A percentile compares a stretch with the other conserved stretches of the same genome.
Conservation (phyloP, 2,329 filamentous ascomycete genomes). For the Xylogone sp. region DNA sequence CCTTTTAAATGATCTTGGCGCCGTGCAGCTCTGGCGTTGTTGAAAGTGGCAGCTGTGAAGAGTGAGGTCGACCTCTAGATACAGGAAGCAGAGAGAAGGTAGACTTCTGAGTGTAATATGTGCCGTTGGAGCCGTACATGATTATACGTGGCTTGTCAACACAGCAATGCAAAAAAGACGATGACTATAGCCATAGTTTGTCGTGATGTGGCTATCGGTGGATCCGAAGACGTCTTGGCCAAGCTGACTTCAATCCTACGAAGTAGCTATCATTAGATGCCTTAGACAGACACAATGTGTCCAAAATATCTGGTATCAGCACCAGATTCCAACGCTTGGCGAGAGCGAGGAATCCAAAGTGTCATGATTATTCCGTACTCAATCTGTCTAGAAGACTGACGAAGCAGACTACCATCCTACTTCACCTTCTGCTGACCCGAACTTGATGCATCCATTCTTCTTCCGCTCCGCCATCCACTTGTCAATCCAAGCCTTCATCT, state of each 20-base stretch:
- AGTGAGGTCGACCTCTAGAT: not conserved
- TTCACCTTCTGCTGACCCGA: constrained; percentile 22
- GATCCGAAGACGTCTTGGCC: not conserved
- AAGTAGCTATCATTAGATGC: not conserved
- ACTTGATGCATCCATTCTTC: constrained; percentile 46
- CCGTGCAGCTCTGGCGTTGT: not conserved
- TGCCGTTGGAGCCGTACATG: not conserved
- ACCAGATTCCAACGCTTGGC: not conserved
- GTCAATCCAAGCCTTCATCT: constrained; percentile 64
- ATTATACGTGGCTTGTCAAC: not conserved
- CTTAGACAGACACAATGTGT: not conserved
- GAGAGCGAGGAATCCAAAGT: not conserved
- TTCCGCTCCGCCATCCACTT: constrained; percentile 57
- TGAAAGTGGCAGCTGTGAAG: not conserved
- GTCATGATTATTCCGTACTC: not conserved
- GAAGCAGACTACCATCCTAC: constrained; percentile 19
- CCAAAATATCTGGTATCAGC: not conserved
- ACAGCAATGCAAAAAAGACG: not conserved
- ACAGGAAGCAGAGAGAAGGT: too few relatives aligned
- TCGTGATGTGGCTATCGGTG: not conserved
- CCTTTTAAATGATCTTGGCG: not conserved
- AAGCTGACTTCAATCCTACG: not conserved
- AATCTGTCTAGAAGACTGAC: too few relatives aligned
- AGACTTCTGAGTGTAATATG: not conserved
- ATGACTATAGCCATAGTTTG: not conserved